A percentile compares a stretch with the other conserved stretches of the same genome.
phyloP scores from a whole-genome alignment of 768 basidiomycete species.

The Multifurca ochricompacta region DNA sequence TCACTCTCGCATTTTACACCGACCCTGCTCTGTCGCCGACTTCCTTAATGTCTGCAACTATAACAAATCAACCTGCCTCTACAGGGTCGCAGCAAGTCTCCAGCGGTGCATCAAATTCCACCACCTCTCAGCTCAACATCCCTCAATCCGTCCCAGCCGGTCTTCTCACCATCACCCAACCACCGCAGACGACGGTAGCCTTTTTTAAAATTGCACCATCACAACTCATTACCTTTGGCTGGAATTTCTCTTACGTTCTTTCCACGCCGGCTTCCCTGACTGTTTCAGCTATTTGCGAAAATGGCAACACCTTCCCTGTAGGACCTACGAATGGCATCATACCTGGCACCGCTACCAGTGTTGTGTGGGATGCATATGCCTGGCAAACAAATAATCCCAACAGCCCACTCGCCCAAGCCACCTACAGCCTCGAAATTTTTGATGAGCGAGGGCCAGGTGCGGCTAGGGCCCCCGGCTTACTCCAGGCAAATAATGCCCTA shows the following conservation, averaged over 20 bases:
- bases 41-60: neutral
- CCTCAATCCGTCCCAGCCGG: slow-evolving; percentile 52
- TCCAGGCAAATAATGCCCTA: slow-evolving; percentile 61
- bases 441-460: slow-evolving; percentile 72
- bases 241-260: slow-evolving; percentile 78
- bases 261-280: slow-evolving; percentile 69
- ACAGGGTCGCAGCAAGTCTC: neutral
- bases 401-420: slow-evolving; percentile 64
- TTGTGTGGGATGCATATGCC: slow-evolving; percentile 74
- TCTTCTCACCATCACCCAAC: slow-evolving; percentile 67
- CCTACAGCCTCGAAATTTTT: slow-evolving; percentile 73
- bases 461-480: slow-evolving; percentile 48
- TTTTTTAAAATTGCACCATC: slow-evolving; percentile 81
- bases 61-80: neutral
- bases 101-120: neutral
- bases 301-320: slow-evolving; percentile 86
- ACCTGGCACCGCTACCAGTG: slow-evolving; percentile 57
- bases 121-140: slow-evolving; percentile 26
- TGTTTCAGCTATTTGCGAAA: slow-evolving; percentile 72
- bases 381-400: slow-evolving; percentile 59
- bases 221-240: slow-evolving; percentile 78
- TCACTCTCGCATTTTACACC: no score
- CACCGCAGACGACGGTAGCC: slow-evolving; percentile 71
- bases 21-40: no score
- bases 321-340: slow-evolving; percentile 70